Evolutionary conservation across 208 protist genomes (phyloP), one percentile per base, ranked within the genome.

Genomic region (Willaertia magna): DNA sequence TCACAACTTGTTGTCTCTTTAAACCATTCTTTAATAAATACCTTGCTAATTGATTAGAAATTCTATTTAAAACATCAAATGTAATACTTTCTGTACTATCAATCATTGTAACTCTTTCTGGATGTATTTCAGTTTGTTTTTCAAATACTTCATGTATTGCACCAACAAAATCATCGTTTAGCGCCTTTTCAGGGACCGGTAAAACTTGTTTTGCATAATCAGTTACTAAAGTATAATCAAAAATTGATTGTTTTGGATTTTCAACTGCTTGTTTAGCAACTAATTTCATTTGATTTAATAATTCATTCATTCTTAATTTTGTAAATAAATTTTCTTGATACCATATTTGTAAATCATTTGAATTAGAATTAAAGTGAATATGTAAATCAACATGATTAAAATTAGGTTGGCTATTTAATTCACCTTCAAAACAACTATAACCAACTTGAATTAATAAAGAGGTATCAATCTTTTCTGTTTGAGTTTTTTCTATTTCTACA

Each of bases 1-100:
- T 88, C 55, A 93, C 87, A 16, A 93, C 89, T 40, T 93, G 89
- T n/a, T 84, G 84, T 74, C 44, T 87, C 30, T 84, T 52, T 18
- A 92, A 46, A 44, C 89, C 90, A 22, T 81, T 61, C 26, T 74
- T 2, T n/a, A 91, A 20, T 46, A 91, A 52, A 39, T 85, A 55
- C 51, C 91, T 46, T 11, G 89, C 87, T 9, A 91, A 82, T 42
- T 91, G 39, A 51, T 79, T 79, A n/a, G 88, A 44, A 76, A 74
- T 26, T 47, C 26, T 42, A 44, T 90, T 79, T 14, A 90, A 81
- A n/a, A 87, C 12, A 48, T 39, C 26, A 61, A 88, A 90, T 3
- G 79, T 90, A 16, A 87, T 12, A 39, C 26, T 86, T 87, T 74
- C 47, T 26, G 12, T 30, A 9, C 11, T 42, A 40, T 88, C 44